Evolutionary conservation across 2,329 filamentous ascomycete species (phyloP), one percentile per base, ranked within the genome.

Genomic region (Teratosphaeria gauchensis): DNA sequence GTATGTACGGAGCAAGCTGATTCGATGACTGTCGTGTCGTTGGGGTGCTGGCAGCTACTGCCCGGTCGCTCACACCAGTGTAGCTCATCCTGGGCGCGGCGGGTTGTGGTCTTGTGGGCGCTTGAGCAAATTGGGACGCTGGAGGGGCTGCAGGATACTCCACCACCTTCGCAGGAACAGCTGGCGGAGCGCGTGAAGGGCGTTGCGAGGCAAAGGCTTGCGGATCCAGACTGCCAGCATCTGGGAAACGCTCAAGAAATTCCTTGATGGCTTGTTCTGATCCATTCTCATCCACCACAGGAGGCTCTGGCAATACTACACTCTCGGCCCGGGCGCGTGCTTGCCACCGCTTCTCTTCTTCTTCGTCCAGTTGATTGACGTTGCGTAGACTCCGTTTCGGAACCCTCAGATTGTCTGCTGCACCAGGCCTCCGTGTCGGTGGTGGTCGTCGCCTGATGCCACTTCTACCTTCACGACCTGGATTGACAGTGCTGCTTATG

Each of bases 291-390:
- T 70, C 69, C 9, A 56, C 12, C 4, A 68, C 68, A 8, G 68
- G 63, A 9, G 69, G 60, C 28, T 68, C 61, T 11, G 71, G 69
- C 24, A 77, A 65, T 1, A 70, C 71, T 2, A 84, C 78, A 60
- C 84, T 80, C 65, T 92, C 88, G 51, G 83, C 82, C 61, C 85
- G 82, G 2, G 94, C 82, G 60, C 84, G 85, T 63, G 90, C 86
- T 67, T 92, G 83, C 89, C 91, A 96, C 51, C 82, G 83, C 59
- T 83, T 84, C 63, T 94, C 85, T 70, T 96, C 92, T 62, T 92
- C 89, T 4, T 85, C 82, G 61, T 90, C 87, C 54, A 96, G 82
- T 0, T 88, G 87, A 58, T 86, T 87, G 66, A 82, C 84, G 58
- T 84, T 82, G 54, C 82, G 78, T 53, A 82, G 73, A 56, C 82